Base-by-base conservation (phyloP, 768 basidiomycete species). In the Mycena chlorophos region DNA sequence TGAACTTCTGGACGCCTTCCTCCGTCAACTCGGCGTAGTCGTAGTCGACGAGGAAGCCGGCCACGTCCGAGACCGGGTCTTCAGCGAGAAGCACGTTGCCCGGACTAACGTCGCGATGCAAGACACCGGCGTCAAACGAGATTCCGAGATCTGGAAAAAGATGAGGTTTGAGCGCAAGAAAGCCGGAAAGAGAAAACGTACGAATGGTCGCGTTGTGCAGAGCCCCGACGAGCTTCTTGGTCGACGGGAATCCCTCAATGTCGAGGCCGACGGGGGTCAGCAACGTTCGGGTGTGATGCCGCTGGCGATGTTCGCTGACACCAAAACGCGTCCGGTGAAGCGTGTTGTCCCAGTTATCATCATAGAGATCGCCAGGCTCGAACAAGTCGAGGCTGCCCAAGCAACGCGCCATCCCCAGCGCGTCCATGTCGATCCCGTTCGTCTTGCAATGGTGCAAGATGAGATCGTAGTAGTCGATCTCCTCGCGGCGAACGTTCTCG, bases 31-130 rank as follows among this genome's bases (percentile, higher is more conserved):
- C 45, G 46, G 53, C 53, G 47, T 54, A 54, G 47, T 54, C 53
- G 30, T 37, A 54, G 31, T 54, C 53, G 30, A 54, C 22, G 31
- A 54, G 47, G 30, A 54, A 54, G 4, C 30, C 53, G 13, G 8
- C 8, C 5, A 20, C 34, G 17, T 25, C 30, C 16, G n/a, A 4
- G 27, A 34, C 16, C 20, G 53, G 12, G 22, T n/a, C 23, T 26
- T 54, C 53, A 34, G 20, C 20, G 16, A 54, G 49, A n/a, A 54
- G 45, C 10, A 54, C 29, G 37, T 54, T 54, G 25, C 46, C 53
- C 19, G 48, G 46, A 37, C 53, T 54, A 13, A 54, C 29, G 34
- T 54, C 53, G 53, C 53, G 53, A 29, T 54, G 53, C 14, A 48
- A 8, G 30, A 48, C 29, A 28, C 53, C 53, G 30, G 53, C 53